Evolutionary conservation across 1,284 basidiomycete species (phyloP), one percentile per base, ranked within the genome.

Genomic region (Albatrellus sp.): DNA sequence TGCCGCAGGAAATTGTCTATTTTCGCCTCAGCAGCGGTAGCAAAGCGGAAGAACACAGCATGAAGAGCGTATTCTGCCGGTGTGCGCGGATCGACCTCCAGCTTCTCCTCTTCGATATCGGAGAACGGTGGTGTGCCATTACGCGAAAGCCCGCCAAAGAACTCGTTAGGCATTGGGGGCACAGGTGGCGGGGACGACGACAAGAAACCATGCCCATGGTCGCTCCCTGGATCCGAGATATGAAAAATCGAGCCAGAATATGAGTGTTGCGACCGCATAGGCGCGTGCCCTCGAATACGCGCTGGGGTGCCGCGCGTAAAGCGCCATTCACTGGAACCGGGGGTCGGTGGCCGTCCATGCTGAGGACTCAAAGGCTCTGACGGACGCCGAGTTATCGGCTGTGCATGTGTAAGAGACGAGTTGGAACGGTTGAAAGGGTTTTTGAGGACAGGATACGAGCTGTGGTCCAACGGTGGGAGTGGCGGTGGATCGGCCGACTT

Each of bases 21-120:
- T 55, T 90, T 89, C 32, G 66, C 64, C 60, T 92, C 87, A 0
- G 87, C 85, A 2, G 75, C 67, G 0, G 80, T 74, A 3, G 84
- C 83, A 55, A 92, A 92, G 5, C 84, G 77, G 43, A 87, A 81
- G 60, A 92, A 91, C 6, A 92, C 73, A 0, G 88, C 85, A 55
- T 90, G 83, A 30, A 93, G 63, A 1, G 90, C 90, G 54, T 86
- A 90, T 53, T 92, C 90, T 0, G 81, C 80, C 0, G 90, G 90
- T 10, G 83, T 89, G 54, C 78, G 80, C 2, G 80, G 80, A 45
- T 82, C 80, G 54, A 75, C 70, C 10, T 72, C 64, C 36, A 80
- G 69, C 50, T 76, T 78, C 51, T 84, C 79, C 17, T 80, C 52
- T 36, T 53, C 79, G 29, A 66, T 55, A 42, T 84, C 81, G 0